A percentile compares a stretch with the other conserved stretches of the same genome.
These are phyloP conservation scores for Fusarium sp. DNA, from an alignment of 2,329 filamentous ascomycete species.

Conservation along the genomic window DNA sequence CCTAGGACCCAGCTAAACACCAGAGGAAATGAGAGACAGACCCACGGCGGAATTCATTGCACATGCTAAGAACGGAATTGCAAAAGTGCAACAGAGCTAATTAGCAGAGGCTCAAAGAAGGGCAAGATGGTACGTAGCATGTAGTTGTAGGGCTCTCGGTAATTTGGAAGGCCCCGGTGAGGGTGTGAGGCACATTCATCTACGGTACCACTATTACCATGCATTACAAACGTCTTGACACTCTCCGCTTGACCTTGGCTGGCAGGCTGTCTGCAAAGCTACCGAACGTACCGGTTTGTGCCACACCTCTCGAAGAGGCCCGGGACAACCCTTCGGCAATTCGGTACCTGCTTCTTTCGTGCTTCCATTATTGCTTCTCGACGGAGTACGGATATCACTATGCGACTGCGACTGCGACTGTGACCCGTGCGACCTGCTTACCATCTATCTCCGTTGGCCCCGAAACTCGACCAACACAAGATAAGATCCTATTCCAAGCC, in stretches of 20 bases:
- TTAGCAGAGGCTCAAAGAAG: too few relatives aligned
- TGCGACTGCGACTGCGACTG: not conserved
- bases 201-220: too few relatives aligned
- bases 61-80: not conserved
- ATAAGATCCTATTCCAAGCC: not conserved
- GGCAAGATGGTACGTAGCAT: not conserved
- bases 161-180: slow-evolving; percentile 31
- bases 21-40: slow-evolving; percentile 27
- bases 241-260: not conserved
- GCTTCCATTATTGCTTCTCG: slow-evolving; percentile 28
- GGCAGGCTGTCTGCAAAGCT: not conserved
- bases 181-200: slow-evolving; percentile 20
- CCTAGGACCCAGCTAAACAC: not conserved
- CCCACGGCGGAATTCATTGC: slow-evolving; percentile 10
- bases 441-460: not conserved
- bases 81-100: not conserved
- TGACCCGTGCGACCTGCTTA: not conserved
- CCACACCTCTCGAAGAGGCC: slow-evolving; percentile 17
- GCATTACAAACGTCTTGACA: not conserved
- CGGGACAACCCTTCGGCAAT: slow-evolving; percentile 37
- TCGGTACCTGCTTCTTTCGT: slow-evolving; percentile 37
- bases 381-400: not conserved
- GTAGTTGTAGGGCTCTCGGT: slow-evolving; percentile 23
- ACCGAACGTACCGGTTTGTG: slow-evolving; percentile 26
- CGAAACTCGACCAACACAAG: not conserved